Percentiles rank a stretch among this genome's conserved stretches.
phyloP scores from a whole-genome alignment of 2,329 filamentous ascomycete species.

The Beauveria medogensis region DNA sequence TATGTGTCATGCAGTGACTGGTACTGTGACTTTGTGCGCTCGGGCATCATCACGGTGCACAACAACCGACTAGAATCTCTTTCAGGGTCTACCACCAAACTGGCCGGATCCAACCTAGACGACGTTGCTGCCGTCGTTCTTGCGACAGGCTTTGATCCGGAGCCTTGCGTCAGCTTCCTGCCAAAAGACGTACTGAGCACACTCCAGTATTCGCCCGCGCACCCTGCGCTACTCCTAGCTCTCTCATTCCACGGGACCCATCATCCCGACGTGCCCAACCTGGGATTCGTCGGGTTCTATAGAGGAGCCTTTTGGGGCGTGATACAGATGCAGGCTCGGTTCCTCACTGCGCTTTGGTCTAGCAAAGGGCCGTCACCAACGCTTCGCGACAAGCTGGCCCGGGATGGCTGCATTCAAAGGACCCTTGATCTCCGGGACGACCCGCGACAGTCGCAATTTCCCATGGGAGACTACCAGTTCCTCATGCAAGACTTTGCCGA shows the following conservation, averaged over 20 bases:
- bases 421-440: conserved; percentile 44
- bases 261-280: conserved; percentile 49
- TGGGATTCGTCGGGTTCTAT: conserved; percentile 80
- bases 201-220: conserved; percentile 48
- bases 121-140: conserved; percentile 61
- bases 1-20: conserved; percentile 63
- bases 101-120: conserved; percentile 31
- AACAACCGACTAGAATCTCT: conserved; percentile 37
- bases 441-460: conserved; percentile 58
- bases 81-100: conserved; percentile 26
- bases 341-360: conserved; percentile 55
- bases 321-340: conserved; percentile 77
- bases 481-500: conserved; percentile 63
- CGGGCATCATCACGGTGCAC: conserved; percentile 46
- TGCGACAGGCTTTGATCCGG: conserved; percentile 67
- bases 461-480: conserved; percentile 74
- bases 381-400: conserved; percentile 32
- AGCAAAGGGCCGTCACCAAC: conserved; percentile 17
- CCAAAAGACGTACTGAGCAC: conserved; percentile 44
- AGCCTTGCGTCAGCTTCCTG: conserved; percentile 57
- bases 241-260: conserved; percentile 61
- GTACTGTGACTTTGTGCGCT: conserved; percentile 67
- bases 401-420: conserved; percentile 36
- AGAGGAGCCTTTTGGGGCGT: conserved; percentile 79
- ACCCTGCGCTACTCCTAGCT: conserved; percentile 52